Conservation (phyloP, 345 rosid species). For the Eucalyptus curtisii region DNA sequence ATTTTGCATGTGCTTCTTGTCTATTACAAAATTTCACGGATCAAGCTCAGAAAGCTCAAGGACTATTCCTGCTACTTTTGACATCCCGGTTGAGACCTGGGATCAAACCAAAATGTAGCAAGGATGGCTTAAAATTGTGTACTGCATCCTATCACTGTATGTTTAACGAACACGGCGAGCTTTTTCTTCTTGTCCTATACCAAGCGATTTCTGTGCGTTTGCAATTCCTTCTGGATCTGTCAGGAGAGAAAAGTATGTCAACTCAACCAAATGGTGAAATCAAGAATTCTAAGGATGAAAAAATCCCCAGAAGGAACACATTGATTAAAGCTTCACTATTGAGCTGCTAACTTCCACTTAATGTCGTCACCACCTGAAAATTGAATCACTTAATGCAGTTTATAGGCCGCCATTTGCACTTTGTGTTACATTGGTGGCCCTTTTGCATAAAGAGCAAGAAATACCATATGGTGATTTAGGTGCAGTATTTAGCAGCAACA, state of each 20-base stretch:
- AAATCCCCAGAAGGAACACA: neutral
- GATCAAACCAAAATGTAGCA: neutral
- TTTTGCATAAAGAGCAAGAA: neutral
- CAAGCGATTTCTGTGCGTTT: slow-evolving; percentile 85
- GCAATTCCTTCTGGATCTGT: slow-evolving; percentile 97
- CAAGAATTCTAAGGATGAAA: neutral
- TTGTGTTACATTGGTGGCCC: neutral
- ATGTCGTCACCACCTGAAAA: neutral
- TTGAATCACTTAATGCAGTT: neutral
- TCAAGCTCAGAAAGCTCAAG: neutral
- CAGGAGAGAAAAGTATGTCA: neutral
- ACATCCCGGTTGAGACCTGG: neutral
- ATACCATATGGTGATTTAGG: neutral
- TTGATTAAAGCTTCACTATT: neutral
- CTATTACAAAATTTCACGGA: neutral
- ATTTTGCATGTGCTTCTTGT: neutral
- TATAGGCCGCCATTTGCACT: neutral
- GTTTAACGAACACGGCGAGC: slow-evolving; percentile 58
- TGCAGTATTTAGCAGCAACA: neutral
- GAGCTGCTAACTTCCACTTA: neutral
- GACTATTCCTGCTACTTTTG: neutral
- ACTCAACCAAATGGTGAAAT: neutral
- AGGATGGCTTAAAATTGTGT: neutral
- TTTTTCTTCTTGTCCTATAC: slow-evolving; percentile 92
- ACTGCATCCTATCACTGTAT: neutral